These are phyloP conservation scores for Cladophialophora exuberans DNA, from an alignment of 2,329 filamentous ascomycete species.

Conservation along the genomic window DNA sequence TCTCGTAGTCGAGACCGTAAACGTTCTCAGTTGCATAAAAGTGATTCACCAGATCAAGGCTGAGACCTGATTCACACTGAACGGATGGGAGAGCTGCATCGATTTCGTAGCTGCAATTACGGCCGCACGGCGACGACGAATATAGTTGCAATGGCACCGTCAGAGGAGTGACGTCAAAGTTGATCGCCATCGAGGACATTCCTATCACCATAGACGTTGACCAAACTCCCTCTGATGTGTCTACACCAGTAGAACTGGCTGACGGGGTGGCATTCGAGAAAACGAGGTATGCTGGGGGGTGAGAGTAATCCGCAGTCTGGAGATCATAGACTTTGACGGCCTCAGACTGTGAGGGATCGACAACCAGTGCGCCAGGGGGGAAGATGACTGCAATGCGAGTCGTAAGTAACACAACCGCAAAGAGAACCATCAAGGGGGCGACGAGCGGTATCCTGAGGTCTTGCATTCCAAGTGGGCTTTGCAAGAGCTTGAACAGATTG, in stretches of 20 bases:
- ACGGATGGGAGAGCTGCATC: background rate
- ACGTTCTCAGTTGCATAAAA: background rate
- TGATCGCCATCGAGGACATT: background rate
- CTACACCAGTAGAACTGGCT: background rate
- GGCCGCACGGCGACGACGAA: background rate
- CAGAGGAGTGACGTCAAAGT: background rate
- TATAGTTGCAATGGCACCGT: background rate
- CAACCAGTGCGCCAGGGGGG: background rate
- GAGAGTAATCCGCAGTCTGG: background rate
- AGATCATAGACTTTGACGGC: background rate
- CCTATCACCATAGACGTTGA: background rate
- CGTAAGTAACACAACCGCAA: background rate
- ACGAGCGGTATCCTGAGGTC: background rate
- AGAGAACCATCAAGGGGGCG: background rate
- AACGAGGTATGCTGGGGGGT: background rate
- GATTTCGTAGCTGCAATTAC: background rate
- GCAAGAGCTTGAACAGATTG: conserved; percentile 1
- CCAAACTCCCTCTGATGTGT: background rate
- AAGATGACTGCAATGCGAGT: background rate
- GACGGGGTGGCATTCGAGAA: background rate
- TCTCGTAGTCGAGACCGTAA: background rate
- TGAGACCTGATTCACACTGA: background rate
- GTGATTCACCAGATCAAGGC: background rate
- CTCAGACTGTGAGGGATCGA: background rate
- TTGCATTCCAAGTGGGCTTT: background rate